A percentile compares a stretch with the other conserved stretches of the same genome.
phyloP scores from a whole-genome alignment of 2,329 filamentous ascomycete genomes.

The Aspergillus ochraceus region DNA sequence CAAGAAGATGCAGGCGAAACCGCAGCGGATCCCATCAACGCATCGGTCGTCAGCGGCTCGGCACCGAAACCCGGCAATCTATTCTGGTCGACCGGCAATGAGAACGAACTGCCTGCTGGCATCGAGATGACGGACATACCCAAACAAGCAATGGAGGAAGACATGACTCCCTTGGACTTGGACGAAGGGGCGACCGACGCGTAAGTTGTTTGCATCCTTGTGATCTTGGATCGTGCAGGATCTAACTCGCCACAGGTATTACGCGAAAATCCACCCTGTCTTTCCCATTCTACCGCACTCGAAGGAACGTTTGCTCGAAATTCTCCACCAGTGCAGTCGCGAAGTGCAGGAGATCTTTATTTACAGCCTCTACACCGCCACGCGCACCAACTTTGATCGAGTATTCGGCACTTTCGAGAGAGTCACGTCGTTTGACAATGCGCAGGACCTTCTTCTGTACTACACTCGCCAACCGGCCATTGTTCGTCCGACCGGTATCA shows the following conservation, averaged over 20 bases:
- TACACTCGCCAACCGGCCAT: slow-evolving; percentile 40
- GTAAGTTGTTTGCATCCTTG: slow-evolving; percentile 26
- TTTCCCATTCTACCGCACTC: slow-evolving; percentile 44
- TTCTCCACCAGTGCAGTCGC: slow-evolving; percentile 41
- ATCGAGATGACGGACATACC: slow-evolving; percentile 34
- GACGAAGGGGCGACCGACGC: slow-evolving; percentile 42
- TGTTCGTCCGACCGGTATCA: slow-evolving; percentile 35
- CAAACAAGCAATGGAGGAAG: slow-evolving; percentile 33
- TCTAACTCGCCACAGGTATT: slow-evolving; percentile 35
- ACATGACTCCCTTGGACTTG: slow-evolving; percentile 36
- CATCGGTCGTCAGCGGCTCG: slow-evolving; percentile 37
- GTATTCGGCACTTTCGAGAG: slow-evolving; percentile 35
- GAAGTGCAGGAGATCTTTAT: slow-evolving; percentile 43
- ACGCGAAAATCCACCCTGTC: slow-evolving; percentile 41
- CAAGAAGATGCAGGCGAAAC: slow-evolving; percentile 26
- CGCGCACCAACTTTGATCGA: slow-evolving; percentile 38
- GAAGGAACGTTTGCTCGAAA: slow-evolving; percentile 36
- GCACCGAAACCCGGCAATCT: slow-evolving; percentile 37
- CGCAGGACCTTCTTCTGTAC: slow-evolving; percentile 40
- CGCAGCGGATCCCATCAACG: slow-evolving; percentile 31
- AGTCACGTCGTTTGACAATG: slow-evolving; percentile 39
- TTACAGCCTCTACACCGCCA: slow-evolving; percentile 41
- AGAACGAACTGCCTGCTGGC: slow-evolving; percentile 32
- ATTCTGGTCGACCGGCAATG: slow-evolving; percentile 40
- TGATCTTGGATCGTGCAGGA: neutral